A percentile compares a stretch with the other conserved stretches of the same genome.
Conservation (phyloP, 768 basidiomycete genomes). For the Auriculariales sp. region DNA sequence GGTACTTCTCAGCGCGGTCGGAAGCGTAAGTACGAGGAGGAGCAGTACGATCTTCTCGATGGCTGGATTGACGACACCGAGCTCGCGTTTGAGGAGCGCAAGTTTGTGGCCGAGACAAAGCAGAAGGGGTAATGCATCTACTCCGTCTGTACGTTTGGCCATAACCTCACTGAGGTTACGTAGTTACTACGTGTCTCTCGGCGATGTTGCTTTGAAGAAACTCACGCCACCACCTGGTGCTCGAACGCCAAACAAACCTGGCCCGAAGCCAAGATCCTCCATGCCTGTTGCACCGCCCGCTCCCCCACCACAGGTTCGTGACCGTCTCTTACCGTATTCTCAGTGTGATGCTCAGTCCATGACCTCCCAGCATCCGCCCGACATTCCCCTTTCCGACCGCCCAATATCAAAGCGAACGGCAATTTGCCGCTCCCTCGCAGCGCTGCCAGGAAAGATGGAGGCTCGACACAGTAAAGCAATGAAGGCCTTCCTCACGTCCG, state of each 20-base stretch:
- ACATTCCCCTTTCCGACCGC: slow-evolving; percentile 6
- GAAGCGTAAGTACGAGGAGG: slow-evolving; percentile 25
- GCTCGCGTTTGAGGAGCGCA: slow-evolving; percentile 77
- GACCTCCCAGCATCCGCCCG: slow-evolving; percentile 10
- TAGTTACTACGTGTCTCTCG: slow-evolving; percentile 87
- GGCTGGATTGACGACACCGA: slow-evolving; percentile 98
- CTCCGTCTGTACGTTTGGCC: too few relatives aligned
- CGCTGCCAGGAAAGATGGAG: background rate
- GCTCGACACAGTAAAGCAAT: background rate
- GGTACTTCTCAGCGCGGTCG: slow-evolving; percentile 18
- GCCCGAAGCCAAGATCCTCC: slow-evolving; percentile 20
- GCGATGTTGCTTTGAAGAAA: slow-evolving; percentile 78
- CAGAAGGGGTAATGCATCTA: slow-evolving; percentile 43
- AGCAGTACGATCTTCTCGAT: slow-evolving; percentile 84
- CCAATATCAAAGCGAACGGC: background rate
- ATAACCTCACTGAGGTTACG: too few relatives aligned
- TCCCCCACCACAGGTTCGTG: slow-evolving; percentile 8
- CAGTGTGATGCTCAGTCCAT: slow-evolving; percentile 16
- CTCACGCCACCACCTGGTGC: slow-evolving; percentile 15
- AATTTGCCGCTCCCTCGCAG: background rate
- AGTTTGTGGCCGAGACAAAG: slow-evolving; percentile 80
- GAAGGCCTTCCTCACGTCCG: background rate
- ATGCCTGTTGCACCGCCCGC: slow-evolving; percentile 3
- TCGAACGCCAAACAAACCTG: slow-evolving; percentile 57
- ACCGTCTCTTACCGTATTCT: slow-evolving; percentile 17